Evolutionary conservation across 2,329 filamentous ascomycete species (phyloP), one percentile per base, ranked within the genome.

Genomic region (Microthyrium microscopicum): DNA sequence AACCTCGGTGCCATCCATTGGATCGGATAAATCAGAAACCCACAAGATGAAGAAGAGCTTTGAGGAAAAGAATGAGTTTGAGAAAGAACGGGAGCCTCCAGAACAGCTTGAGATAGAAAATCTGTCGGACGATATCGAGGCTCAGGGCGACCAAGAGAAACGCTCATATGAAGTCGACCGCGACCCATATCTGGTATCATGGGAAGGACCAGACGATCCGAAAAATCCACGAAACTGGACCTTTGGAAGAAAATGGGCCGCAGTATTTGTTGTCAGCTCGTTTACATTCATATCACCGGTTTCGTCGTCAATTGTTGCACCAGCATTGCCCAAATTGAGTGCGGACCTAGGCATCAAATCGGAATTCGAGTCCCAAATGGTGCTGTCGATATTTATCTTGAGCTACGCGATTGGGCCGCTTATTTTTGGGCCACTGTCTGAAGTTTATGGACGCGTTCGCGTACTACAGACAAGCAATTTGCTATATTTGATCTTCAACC

Each of bases 201-300:
- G 60, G 60, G 60, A 62, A 35, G 52, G 53, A 3, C 49, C 56
- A 4, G 48, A 60, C 20, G 61, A 64, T 38, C 56, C 55, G 8
- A 47, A 46, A 17, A 64, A 64, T 32, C 61, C 61, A 1, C 60
- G 61, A 40, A 62, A 62, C 36, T 62, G 59, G 59, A 43, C 46
- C 3, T 52, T 51, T 37, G 49, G 47, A 34, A 46, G 51, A 20
- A 61, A 61, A 43, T 62, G 60, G 60, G 45, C 53, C 16, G 56
- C 54, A 1, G 61, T 58, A 0, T 41, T 60, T 25, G 54, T 61
- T 20, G 56, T 61, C 3, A 59, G 52, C 1, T 41, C 42, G 20
- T 58, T 57, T 37, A 56, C 54, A 0, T 49, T 58, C 26, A 45
- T 57, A 15, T 54, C 53, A 5, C 54, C 55, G 8, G 44, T 57